These are phyloP conservation scores for Puccinia sorghi DNA, from an alignment of 1,284 basidiomycete species.

Conservation along the genomic window DNA sequence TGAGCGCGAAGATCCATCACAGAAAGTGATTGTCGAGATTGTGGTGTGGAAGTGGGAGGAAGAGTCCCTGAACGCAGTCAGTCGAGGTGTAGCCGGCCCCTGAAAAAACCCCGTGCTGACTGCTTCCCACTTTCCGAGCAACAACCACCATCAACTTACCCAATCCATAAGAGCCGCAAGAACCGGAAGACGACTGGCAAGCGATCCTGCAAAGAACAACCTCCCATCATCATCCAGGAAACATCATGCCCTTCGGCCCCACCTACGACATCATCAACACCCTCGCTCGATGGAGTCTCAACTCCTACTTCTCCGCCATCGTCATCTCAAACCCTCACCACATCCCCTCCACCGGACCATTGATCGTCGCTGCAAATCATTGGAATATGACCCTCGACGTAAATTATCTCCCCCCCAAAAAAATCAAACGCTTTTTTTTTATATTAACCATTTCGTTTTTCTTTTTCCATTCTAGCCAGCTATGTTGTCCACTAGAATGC, in stretches of 20 bases:
- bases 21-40: no score
- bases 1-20: no score
- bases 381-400: constrained; percentile 49
- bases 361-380: constrained; percentile 46
- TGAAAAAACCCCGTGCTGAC: no score
- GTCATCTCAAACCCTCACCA: constrained; percentile 15
- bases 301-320: constrained; percentile 30
- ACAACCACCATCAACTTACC: not conserved
- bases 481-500: constrained; percentile 31
- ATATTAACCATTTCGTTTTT: not conserved
- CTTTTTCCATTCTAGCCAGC: constrained; percentile 20
- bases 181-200: no score
- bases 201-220: no score
- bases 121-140: not conserved
- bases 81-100: no score
- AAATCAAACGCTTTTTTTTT: not conserved
- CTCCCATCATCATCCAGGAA: no score
- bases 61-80: no score
- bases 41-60: no score
- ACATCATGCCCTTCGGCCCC: constrained; percentile 43
- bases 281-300: constrained; percentile 22
- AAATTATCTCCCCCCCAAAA: not conserved
- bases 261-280: constrained; percentile 45
- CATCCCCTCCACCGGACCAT: constrained; percentile 13
- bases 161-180: not conserved